Evolutionary conservation across 768 basidiomycete species (phyloP), one percentile per base, ranked within the genome.

Genomic region (Phallus indusiatus): DNA sequence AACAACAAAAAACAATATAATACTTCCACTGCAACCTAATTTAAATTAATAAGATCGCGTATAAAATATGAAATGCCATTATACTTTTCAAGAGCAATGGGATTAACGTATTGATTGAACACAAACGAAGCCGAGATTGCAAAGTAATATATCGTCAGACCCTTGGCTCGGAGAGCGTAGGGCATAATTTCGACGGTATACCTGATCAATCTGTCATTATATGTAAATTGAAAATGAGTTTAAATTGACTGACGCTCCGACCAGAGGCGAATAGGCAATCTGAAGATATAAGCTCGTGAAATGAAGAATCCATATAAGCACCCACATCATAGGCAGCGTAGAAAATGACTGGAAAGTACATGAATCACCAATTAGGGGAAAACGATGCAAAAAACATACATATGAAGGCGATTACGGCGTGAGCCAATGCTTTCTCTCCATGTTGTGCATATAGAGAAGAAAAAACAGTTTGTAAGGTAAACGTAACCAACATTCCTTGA

Each of bases 151-250:
- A 75, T 67, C 14, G 69, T 66, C 34, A 70, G 66, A 8, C 74
- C 75, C 63, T 75, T 76, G 55, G 75, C 74, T 53, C 74, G 72
- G 34, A 76, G 64, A 33, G 68, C 60, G 58, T 67, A 76, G 9
- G 75, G 76, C 62, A 78, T 63, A 57, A 77, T 76, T 62, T 79
- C 77, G 33, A 77, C 65, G 0, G 71, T 71, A 66, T 76, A 76
- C 5, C 68, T 70, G 53, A 34, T 21, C 8, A 46, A n/a, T 21
- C 42, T 42, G n/a, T 42, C n/a, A 42, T 42, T n/a, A 42, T 42
- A 42, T 10, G n/a, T n/a, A 14, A 12, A 42, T 14, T 42, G 12
- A 42, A n/a, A 14, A 42, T 14, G 4, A 42, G n/a, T 12, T 12
- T n/a, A 42, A 10, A 20, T 17, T 42, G 10, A 68, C 71, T 61